A percentile compares a stretch with the other conserved stretches of the same genome.
Evolutionary conservation across 441 rosid species (phyloP).

Genomic region (Populus hybrid): DNA sequence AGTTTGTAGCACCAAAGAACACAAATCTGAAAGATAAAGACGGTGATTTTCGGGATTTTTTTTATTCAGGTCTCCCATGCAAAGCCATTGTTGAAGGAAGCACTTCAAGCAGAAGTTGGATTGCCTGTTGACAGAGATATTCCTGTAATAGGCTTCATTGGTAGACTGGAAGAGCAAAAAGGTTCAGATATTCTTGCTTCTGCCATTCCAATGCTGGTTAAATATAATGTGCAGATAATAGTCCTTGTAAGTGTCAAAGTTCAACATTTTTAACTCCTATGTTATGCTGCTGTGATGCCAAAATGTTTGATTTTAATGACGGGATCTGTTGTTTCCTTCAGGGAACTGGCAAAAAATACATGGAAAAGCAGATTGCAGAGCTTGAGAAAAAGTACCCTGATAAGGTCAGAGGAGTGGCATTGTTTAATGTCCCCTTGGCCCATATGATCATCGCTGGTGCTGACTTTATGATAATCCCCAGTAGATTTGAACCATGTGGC

Average conservation of each 20-base stretch:
- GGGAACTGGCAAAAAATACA: constrained; percentile 84
- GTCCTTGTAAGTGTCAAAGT: constrained; percentile 55
- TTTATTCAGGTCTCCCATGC: constrained; percentile 60
- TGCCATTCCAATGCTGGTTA: constrained; percentile 60
- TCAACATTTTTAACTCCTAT: background rate
- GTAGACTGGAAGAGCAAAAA: constrained; percentile 92
- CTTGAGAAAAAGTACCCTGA: constrained; percentile 63
- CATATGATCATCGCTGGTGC: constrained; percentile 91
- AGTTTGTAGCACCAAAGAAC: background rate
- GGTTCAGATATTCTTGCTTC: constrained; percentile 85
- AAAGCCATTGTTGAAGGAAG: constrained; percentile 80
- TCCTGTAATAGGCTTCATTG: constrained; percentile 88
- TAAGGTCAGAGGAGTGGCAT: constrained; percentile 69
- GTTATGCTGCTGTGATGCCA: background rate
- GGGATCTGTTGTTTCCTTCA: constrained; percentile 19
- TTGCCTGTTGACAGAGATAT: constrained; percentile 73
- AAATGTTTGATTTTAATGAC: background rate
- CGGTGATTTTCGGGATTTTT: background rate
- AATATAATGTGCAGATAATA: constrained; percentile 62
- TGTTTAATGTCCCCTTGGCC: constrained; percentile 74
- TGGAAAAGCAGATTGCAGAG: constrained; percentile 63
- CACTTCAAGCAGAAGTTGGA: constrained; percentile 86
- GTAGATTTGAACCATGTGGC: constrained; percentile 97
- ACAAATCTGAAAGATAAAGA: background rate
- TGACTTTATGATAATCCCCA: constrained; percentile 73